Evolutionary conservation across 1,284 basidiomycete genomes (phyloP).

Genomic region (Acaromyces ingoldii): DNA sequence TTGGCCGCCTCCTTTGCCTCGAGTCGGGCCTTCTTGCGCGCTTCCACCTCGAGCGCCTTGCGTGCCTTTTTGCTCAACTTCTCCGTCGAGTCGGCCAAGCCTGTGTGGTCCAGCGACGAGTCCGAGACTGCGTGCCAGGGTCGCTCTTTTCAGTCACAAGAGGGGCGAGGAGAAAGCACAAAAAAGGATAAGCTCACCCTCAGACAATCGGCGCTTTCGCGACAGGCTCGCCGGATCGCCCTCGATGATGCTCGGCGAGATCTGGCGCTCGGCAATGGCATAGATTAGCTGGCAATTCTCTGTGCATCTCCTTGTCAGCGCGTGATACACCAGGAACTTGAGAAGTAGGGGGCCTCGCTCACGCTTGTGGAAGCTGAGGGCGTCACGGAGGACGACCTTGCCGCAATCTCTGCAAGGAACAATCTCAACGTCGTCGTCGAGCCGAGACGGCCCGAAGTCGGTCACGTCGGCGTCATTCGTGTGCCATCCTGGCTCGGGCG

Average conservation of each 20-base stretch:
- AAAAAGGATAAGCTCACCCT: constrained; percentile 27
- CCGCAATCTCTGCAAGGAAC: constrained; percentile 35
- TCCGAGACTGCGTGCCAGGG: neutral
- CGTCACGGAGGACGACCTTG: constrained; percentile 35
- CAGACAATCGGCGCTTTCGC: constrained; percentile 18
- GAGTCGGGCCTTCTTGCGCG: constrained; percentile 12
- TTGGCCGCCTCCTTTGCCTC: constrained; percentile 16
- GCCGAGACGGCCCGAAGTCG: constrained; percentile 40
- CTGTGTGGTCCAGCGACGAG: neutral
- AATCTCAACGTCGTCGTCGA: constrained; percentile 41
- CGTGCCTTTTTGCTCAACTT: constrained; percentile 11
- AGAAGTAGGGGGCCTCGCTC: constrained; percentile 2
- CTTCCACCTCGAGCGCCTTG: constrained; percentile 13
- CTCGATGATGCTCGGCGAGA: constrained; percentile 34
- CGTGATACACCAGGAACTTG: neutral
- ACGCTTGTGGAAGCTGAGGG: constrained; percentile 31
- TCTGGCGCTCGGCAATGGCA: constrained; percentile 32
- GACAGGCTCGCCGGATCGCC: constrained; percentile 20
- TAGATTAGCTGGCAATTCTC: constrained; percentile 37
- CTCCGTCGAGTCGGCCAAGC: neutral
- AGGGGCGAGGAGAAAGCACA: too few relatives aligned
- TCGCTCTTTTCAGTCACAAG: neutral
- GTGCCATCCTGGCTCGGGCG: constrained; percentile 33
- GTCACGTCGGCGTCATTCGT: constrained; percentile 42
- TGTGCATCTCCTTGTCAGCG: too few relatives aligned